A percentile compares a stretch with the other conserved stretches of the same genome.
phyloP scores from a whole-genome alignment of 2,329 filamentous ascomycete genomes.

The Penicillium sp. region DNA sequence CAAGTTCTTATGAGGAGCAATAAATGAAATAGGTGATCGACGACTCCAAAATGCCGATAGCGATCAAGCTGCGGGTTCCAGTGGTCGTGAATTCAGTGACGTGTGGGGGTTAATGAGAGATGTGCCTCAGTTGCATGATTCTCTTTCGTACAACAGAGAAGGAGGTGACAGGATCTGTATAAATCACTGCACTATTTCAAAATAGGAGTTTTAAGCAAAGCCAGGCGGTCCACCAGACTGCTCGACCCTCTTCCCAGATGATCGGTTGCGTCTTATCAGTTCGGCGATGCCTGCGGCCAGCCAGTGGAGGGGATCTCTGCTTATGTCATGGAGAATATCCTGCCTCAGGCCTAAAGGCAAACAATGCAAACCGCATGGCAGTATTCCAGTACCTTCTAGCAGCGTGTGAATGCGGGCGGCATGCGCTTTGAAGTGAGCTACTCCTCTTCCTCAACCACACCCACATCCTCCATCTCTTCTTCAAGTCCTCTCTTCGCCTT shows the following conservation, averaged over 20 bases:
- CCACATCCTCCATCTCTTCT: constrained; percentile 15
- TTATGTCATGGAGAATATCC: not conserved
- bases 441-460: constrained; percentile 24
- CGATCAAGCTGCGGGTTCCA: not conserved
- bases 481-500: constrained; percentile 14
- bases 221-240: not conserved
- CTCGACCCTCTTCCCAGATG: not conserved
- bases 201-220: not conserved
- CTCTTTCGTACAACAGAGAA: not conserved
- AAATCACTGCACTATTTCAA: not conserved
- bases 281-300: not conserved
- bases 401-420: constrained; percentile 25
- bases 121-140: not conserved
- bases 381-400: constrained; percentile 49
- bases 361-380: constrained; percentile 38
- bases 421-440: constrained; percentile 27
- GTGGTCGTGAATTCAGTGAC: not conserved
- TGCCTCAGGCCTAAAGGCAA: constrained; percentile 33
- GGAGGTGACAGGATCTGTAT: too few species aligned
- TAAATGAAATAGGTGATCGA: not conserved
- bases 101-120: not conserved
- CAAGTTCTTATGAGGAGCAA: not conserved
- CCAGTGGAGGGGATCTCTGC: not conserved
- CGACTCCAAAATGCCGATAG: not conserved
- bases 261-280: constrained; percentile 1